Conservation (phyloP, 2,329 filamentous ascomycete genomes). For the Clonostachys sp. region DNA sequence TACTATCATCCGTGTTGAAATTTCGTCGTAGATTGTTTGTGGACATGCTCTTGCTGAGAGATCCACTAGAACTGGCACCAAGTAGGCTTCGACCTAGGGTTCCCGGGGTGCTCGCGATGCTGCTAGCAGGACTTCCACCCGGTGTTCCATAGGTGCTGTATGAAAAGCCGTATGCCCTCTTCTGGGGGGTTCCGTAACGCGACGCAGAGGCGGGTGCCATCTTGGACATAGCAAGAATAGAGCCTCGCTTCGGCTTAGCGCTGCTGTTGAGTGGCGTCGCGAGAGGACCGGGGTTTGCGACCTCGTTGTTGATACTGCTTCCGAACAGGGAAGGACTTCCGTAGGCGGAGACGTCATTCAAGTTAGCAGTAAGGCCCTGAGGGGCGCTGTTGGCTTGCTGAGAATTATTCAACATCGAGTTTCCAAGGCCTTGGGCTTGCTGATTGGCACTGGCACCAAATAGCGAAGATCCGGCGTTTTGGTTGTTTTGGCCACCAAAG, state of each 20-base stretch:
- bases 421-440: constrained; percentile 34
- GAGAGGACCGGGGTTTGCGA: constrained; percentile 76
- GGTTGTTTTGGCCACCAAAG: constrained; percentile 46
- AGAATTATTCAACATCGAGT: constrained; percentile 55
- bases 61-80: constrained; percentile 62
- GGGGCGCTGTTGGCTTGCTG: constrained; percentile 45
- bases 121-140: constrained; percentile 61
- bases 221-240: constrained; percentile 82
- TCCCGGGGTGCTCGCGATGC: constrained; percentile 61
- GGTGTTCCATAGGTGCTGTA: constrained; percentile 91
- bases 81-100: constrained; percentile 61
- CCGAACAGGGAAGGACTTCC: constrained; percentile 84
- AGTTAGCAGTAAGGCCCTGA: constrained; percentile 70
- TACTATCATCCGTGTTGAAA: constrained; percentile 79
- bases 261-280: constrained; percentile 82
- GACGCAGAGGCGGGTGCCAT: constrained; percentile 77
- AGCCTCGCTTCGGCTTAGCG: constrained; percentile 70
- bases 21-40: constrained; percentile 80
- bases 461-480: constrained; percentile 34
- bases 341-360: constrained; percentile 83
- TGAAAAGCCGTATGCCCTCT: constrained; percentile 84
- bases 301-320: constrained; percentile 59
- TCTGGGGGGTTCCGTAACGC: constrained; percentile 78
- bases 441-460: constrained; percentile 47
- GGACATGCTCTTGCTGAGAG: constrained; percentile 82